A percentile compares a stretch with the other conserved stretches of the same genome.
Evolutionary conservation across 495 filamentous ascomycete genomes (phyloP).

Genomic region (Aspergillus haitiensis): DNA sequence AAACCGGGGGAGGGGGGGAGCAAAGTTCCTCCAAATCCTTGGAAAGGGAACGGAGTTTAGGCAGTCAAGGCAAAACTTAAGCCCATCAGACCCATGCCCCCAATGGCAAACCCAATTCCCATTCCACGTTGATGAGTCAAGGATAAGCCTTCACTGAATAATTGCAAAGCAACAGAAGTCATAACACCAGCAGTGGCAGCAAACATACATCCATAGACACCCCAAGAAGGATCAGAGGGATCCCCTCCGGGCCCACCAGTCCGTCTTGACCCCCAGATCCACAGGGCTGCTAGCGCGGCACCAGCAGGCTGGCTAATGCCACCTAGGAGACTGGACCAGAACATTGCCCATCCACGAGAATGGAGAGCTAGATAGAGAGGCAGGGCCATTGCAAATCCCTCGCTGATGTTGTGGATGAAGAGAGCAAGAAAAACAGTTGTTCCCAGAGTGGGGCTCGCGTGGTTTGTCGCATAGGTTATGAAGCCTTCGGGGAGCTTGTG

Average conservation of each 20-base stretch:
- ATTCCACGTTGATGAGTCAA: constrained; percentile 76
- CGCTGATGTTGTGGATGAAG: constrained; percentile 96
- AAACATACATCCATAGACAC: constrained; percentile 86
- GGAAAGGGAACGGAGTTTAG: constrained; percentile 16
- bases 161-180: constrained; percentile 84
- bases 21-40: constrained; percentile 6
- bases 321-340: constrained; percentile 80
- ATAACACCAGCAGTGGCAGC: constrained; percentile 90
- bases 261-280: constrained; percentile 65
- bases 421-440: constrained; percentile 91
- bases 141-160: constrained; percentile 82
- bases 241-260: constrained; percentile 45
- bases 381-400: constrained; percentile 91
- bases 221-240: constrained; percentile 56
- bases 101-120: constrained; percentile 81
- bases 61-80: constrained; percentile 82
- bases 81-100: constrained; percentile 88
- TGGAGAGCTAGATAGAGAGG: constrained; percentile 86
- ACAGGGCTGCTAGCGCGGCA: constrained; percentile 77
- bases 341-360: constrained; percentile 73
- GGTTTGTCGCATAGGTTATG: constrained; percentile 97
- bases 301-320: constrained; percentile 85
- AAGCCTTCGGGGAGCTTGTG: constrained; percentile 98
- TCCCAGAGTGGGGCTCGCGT: constrained; percentile 84
- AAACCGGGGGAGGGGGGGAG: background rate